Conservation (phyloP, 352 stramenopile genomes). For the Phytophthora idaei region DNA sequence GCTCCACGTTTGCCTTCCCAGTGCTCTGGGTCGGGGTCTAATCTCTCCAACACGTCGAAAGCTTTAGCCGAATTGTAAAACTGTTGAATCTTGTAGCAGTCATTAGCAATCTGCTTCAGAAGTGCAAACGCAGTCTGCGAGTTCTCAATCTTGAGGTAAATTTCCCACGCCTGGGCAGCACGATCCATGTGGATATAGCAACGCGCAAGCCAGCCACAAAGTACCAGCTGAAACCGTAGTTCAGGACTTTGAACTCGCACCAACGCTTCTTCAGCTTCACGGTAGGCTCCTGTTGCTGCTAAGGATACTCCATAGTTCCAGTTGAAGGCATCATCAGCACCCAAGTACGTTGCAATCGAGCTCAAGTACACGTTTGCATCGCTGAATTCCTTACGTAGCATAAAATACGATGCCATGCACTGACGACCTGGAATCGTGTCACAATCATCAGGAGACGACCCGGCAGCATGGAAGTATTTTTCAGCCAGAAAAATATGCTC, state of each 20-base stretch:
- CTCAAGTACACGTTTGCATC: constrained; percentile 75
- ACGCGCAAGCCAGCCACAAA: constrained; percentile 62
- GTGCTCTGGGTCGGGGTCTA: constrained; percentile 75
- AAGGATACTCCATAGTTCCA: constrained; percentile 80
- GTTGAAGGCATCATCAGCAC: constrained; percentile 69
- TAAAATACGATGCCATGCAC: constrained; percentile 72
- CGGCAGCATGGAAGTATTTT: constrained; percentile 68
- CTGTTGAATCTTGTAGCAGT: constrained; percentile 62
- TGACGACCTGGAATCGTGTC: constrained; percentile 77
- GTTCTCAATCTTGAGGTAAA: constrained; percentile 69
- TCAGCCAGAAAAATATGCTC: constrained; percentile 79
- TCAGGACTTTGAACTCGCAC: constrained; percentile 46
- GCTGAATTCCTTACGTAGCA: constrained; percentile 68
- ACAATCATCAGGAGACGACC: constrained; percentile 46
- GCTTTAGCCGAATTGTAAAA: constrained; percentile 73
- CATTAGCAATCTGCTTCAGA: constrained; percentile 72
- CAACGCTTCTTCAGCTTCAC: constrained; percentile 63
- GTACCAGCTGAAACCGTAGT: constrained; percentile 40
- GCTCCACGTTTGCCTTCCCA: constrained; percentile 81
- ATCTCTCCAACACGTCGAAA: constrained; percentile 74
- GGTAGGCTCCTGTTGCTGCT: constrained; percentile 48
- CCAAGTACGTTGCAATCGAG: constrained; percentile 65
- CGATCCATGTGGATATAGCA: constrained; percentile 50
- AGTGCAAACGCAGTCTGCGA: constrained; percentile 49
- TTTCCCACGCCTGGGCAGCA: constrained; percentile 59